Evolutionary conservation across 345 rosid genomes (phyloP), one percentile per base, ranked within the genome.

Genomic region (Salix exigua): DNA sequence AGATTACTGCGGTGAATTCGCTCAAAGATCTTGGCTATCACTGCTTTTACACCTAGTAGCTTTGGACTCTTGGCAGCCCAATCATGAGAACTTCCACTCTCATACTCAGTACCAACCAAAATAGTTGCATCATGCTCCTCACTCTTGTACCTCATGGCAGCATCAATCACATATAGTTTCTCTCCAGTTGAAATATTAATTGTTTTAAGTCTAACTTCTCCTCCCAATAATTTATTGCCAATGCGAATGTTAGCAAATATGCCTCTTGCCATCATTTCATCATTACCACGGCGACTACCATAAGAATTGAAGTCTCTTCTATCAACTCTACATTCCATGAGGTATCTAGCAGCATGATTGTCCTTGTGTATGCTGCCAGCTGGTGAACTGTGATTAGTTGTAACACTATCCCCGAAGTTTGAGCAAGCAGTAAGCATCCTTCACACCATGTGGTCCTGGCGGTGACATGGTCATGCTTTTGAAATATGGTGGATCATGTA

Each of bases 21-120:
- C 87, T 94, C 96, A 75, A 92, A 94, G 83, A 94, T 90, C 89
- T 88, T 92, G 23, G 98, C 85, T 64, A 94, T 90, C 72, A 94
- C 97, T 12, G 94, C 98, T 86, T 92, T 94, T n/a, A n/a, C 79
- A 92, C 96, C 97, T 93, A 90, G 89, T 75, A 92, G 86, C 92
- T 86, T 90, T 48, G 98, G 97, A 79, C 98, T 97, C 91, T 94
- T 94, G 40, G 98, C 98, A 80, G 98, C 98, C 98, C 98, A 94
- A 78, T 92, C 98, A n/a, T 96, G 95, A 78, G 98, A 94, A 83
- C 98, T 94, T 81, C 98, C 98, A 81, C 97, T 89, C 68, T 96
- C 98, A 80, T 92, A 94, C 86, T 94, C 98, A 18, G 93, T 91
- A 75, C 98, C 96, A 35, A 94, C 97, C 88, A 94, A 85, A 73